Evolutionary conservation across 108 stramenopile genomes (phyloP).

Genomic region (Cyclotella atomus): DNA sequence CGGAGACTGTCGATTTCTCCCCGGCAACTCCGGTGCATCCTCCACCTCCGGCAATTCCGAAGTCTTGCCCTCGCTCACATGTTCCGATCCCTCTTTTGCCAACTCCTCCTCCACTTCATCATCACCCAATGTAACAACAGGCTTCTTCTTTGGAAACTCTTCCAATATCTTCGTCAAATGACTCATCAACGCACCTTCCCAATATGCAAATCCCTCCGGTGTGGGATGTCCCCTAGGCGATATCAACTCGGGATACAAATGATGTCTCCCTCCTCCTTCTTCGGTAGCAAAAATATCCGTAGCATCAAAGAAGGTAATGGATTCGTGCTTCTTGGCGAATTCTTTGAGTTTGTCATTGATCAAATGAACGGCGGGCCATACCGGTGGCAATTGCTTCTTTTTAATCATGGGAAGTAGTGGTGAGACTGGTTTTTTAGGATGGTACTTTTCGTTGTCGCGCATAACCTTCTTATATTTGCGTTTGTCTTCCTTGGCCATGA

Average conservation of each 20-base stretch:
- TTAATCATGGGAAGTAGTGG: conserved; percentile 47
- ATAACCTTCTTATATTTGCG: conserved; percentile 20
- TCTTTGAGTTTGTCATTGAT: conserved; percentile 72
- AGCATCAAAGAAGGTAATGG: conserved; percentile 81
- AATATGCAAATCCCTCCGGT: conserved; percentile 57
- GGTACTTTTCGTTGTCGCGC: conserved; percentile 42
- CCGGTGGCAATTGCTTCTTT: conserved; percentile 51
- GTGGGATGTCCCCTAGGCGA: conserved; percentile 75
- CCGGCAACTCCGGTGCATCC: not conserved
- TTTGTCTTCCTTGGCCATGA: conserved; percentile 23
- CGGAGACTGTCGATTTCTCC: not conserved
- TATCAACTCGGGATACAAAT: conserved; percentile 61
- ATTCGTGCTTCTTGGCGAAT: conserved; percentile 59
- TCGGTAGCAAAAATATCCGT: conserved; percentile 65
- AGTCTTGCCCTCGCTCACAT: conserved; percentile 38
- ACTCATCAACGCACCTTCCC: conserved; percentile 51
- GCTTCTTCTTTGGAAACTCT: not conserved
- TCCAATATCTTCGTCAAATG: conserved; percentile 26
- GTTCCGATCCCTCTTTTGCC: conserved; percentile 25
- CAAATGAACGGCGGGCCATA: conserved; percentile 77
- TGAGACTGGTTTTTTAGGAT: conserved; percentile 44
- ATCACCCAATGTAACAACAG: not conserved
- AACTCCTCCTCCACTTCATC: not conserved
- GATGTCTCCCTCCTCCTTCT: conserved; percentile 44
- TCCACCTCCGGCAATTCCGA: conserved; percentile 5